These are phyloP conservation scores for Nematocida parisii DNA, from an alignment of 371 early-diverging fungal species.

Conservation along the genomic window DNA sequence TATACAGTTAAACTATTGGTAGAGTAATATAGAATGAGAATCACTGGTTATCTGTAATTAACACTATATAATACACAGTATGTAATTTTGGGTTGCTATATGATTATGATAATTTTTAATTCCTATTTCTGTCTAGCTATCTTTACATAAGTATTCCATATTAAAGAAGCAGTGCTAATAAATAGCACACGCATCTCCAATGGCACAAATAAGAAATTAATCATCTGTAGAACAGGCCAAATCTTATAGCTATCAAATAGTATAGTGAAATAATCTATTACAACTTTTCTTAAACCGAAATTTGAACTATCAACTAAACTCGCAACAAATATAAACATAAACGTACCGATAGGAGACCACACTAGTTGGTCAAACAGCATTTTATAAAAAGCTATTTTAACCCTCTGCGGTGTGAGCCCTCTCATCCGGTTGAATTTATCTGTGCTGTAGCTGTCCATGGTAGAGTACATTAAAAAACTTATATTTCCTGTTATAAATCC, in stretches of 20 bases:
- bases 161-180: constrained; percentile 11
- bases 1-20: too few species aligned
- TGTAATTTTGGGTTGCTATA: not conserved
- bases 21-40: not conserved
- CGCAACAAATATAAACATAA: constrained; percentile 19
- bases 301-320: not conserved
- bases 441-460: constrained; percentile 2
- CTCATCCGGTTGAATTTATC: not conserved
- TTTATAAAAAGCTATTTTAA: constrained; percentile 33
- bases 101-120: not conserved
- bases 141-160: constrained; percentile 49
- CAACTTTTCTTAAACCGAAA: not conserved
- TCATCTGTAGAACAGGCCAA: constrained; percentile 49
- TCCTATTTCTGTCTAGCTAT: not conserved
- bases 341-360: constrained; percentile 32
- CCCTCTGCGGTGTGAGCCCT: not conserved
- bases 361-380: constrained; percentile 56
- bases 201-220: constrained; percentile 52
- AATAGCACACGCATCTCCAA: constrained; percentile 22
- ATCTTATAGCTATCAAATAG: constrained; percentile 36
- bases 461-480: constrained; percentile 35
- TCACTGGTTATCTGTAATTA: not conserved
- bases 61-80: not conserved
- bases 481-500: constrained; percentile 47
- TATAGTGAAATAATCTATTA: constrained; percentile 5